Conservation (phyloP, 768 basidiomycete species). For the Boletus rex-veris region DNA sequence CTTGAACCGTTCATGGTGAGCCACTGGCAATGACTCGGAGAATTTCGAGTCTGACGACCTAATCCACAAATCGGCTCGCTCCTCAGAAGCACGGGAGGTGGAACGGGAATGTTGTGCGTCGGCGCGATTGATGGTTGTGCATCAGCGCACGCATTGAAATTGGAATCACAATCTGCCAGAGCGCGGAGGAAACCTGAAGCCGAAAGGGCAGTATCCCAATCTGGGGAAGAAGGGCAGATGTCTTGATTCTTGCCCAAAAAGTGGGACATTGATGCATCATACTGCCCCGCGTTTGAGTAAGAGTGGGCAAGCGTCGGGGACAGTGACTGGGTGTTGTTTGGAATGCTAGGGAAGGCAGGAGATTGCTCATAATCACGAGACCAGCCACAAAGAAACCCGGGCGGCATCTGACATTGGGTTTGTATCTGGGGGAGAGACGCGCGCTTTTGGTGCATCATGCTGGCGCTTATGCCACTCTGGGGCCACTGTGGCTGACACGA, state of each 20-base stretch:
- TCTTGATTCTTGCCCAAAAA: not conserved
- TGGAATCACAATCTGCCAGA: not conserved
- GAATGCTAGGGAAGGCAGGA: not conserved
- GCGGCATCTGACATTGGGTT: not conserved
- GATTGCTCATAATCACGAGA: not conserved
- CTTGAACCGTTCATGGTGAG: not conserved
- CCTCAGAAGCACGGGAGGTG: not conserved
- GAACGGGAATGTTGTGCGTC: not conserved
- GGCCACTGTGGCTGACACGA: not conserved
- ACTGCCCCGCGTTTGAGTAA: not conserved
- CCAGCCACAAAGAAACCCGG: not conserved
- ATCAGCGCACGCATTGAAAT: not conserved
- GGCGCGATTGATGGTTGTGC: not conserved
- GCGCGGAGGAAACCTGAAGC: not conserved
- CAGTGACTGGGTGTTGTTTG: not conserved
- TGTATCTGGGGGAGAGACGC: not conserved
- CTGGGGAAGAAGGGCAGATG: not conserved
- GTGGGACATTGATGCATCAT: not conserved
- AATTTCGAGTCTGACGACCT: not conserved
- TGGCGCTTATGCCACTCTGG: not conserved
- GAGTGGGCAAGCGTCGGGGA: not conserved
- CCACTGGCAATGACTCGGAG: constrained; percentile 16
- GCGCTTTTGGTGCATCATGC: not conserved
- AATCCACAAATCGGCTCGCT: not conserved
- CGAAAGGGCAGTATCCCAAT: not conserved